Percentiles rank a stretch among this genome's conserved stretches.
phyloP scores from a whole-genome alignment of 352 stramenopile genomes.

The Phytophthora pini region DNA sequence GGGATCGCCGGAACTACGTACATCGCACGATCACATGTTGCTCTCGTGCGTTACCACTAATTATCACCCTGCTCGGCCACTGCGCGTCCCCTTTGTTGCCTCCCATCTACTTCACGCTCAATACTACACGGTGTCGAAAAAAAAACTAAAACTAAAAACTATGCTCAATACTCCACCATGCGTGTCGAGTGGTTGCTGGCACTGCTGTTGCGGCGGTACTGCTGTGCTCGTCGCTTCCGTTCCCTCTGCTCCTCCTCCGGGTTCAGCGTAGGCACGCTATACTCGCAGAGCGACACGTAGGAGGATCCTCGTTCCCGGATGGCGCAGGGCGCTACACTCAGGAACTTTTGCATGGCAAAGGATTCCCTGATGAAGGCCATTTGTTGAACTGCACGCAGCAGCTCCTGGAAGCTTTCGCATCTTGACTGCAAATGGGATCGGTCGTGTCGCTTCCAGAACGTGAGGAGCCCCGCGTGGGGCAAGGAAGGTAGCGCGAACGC shows the following conservation, averaged over 20 bases:
- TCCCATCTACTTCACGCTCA: constrained; percentile 26
- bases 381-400: constrained; percentile 69
- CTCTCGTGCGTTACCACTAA: constrained; percentile 33
- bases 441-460: constrained; percentile 85
- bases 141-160: constrained; percentile 14
- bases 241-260: constrained; percentile 74
- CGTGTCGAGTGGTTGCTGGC: constrained; percentile 50
- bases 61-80: constrained; percentile 22
- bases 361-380: constrained; percentile 70
- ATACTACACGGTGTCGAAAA: constrained; percentile 29
- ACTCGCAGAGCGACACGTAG: constrained; percentile 82
- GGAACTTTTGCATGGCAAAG: constrained; percentile 73
- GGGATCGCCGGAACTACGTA: background rate
- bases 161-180: constrained; percentile 56
- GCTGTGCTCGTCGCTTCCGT: constrained; percentile 71
- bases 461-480: constrained; percentile 75
- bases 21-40: constrained; percentile 31
- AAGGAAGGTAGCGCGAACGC: constrained; percentile 74
- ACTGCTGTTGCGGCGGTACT: constrained; percentile 82
- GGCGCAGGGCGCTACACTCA: constrained; percentile 70
- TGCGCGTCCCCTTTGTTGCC: constrained; percentile 6
- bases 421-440: constrained; percentile 73
- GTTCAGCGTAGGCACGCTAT: constrained; percentile 76
- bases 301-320: constrained; percentile 81
- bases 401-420: constrained; percentile 75